Evolutionary conservation across 2,329 filamentous ascomycete genomes (phyloP), one percentile per base, ranked within the genome.

Genomic region (Fusarium mexicanum): DNA sequence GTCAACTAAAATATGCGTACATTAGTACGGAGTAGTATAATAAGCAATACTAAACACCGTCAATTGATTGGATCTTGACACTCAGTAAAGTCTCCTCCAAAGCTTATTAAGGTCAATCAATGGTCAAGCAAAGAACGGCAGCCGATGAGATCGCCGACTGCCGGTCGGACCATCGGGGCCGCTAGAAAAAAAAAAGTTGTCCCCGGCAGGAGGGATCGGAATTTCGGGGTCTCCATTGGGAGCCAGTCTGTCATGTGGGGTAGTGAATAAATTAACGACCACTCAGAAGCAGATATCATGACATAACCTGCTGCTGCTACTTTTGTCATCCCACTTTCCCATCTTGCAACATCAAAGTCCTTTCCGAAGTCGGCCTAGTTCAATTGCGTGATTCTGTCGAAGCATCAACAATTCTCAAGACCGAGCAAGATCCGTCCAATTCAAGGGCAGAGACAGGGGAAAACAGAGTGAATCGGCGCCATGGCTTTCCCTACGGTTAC

Each of bases 301-400:
- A 11, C 10, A 2, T 13, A 14, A 16, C 3, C 13, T 71, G 57
- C 24, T 10, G 2, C 29, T 12, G 33, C 6, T 9, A 4, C 63
- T 75, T 75, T 71, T 73, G 59, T 73, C 69, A 71, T 38, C 51
- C 51, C 60, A 60, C 48, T 61, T 62, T 73, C 43, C 47, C 61
- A 57, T 67, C 66, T 78, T 72, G 71, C 74, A 73, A 69, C 70
- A 78, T 74, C 64, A 50, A 72, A 37, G 50, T 75, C 80, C 80
- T 82, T 75, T 69, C 81, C 80, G 29, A 67, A 78, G 75, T 60
- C 47, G 77, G 81, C 51, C 69, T 80, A 79, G 78, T 48, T 54
- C 72, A 80, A 84, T 84, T 84, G 82, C 82, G 82, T 84, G 82
- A 84, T 84, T 83, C 77, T 74, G 60, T 79, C 73, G 68, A 78